These are phyloP conservation scores for Filobasidium wieringae DNA, from an alignment of 768 basidiomycete species.

Conservation along the genomic window DNA sequence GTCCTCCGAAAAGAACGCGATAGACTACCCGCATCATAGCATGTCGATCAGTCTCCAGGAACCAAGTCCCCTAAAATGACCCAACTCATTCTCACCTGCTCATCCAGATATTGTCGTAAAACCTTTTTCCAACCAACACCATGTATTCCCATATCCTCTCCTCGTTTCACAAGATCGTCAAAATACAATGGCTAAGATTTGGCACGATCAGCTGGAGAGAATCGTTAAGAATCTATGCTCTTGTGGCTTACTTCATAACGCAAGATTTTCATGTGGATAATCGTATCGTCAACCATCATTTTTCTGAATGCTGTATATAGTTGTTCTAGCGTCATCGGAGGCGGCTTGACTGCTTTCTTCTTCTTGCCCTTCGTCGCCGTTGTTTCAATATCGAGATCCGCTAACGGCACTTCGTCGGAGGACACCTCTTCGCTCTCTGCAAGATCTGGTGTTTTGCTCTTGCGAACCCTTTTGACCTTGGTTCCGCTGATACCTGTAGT, in stretches of 20 bases:
- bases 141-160: conserved; percentile 3
- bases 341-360: conserved; percentile 7
- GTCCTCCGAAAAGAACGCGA: neutral
- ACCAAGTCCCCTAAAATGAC: neutral
- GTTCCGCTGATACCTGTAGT: neutral
- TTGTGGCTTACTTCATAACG: conserved; percentile 10
- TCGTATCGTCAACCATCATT: neutral
- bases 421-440: neutral
- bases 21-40: neutral
- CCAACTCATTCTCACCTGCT: conserved; percentile 13
- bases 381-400: neutral
- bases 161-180: conserved; percentile 3
- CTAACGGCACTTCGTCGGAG: conserved; percentile 1
- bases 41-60: neutral
- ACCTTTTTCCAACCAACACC: conserved; percentile 11
- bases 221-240: neutral
- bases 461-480: too few species aligned
- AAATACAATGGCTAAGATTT: conserved; percentile 7
- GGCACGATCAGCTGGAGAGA: neutral
- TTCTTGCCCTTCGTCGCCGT: neutral
- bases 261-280: conserved; percentile 7
- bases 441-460: too few species aligned
- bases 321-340: conserved; percentile 3
- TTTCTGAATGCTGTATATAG: conserved; percentile 4
- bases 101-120: conserved; percentile 13